Base-by-base conservation (phyloP, 805 yeast genomes). In the Candida boleticola region DNA sequence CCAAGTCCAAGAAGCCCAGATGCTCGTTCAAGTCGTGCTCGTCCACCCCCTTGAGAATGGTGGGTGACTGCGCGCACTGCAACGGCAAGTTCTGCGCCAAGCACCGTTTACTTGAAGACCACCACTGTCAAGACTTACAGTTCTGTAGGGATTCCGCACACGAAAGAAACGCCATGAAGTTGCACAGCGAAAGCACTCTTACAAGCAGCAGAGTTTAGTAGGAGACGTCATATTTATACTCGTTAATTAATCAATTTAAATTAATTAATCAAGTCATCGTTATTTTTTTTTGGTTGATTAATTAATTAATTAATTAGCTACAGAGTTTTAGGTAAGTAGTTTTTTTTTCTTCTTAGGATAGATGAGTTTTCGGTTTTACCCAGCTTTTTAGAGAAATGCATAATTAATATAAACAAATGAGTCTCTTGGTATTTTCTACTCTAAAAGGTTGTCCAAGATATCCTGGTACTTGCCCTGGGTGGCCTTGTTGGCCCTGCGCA, bases 11-110 rank as follows among this genome's bases (percentile, higher is more conserved):
- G 56, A 74, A 75, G 55, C 56, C 57, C 46, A 66, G 61, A 46
- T 78, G 83, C 61, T 66, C 82, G 18, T 80, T 79, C 60, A 63
- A 62, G 25, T 55, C 68, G 22, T 89, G 96, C 64, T 69, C 75
- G 17, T 73, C 83, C n/a, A 68, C 78, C 10, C 87, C 90, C 0
- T 65, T 77, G 37, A 66, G 81, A 51, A 73, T 78, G 71, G 82
- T 87, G 34, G 97, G 97, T 37, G 89, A 83, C 60, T 89, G 97
- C 62, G 76, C 81, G 41, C 85, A 82, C 58, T 89, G 97, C 62
- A 78, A 79, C 37, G 95, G 95, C 35, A 84, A 83, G 55, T 89
- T 80, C 62, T 89, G 97, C 63, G 83, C 92, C 25, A 84, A 85
- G 55, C 97, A 89, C 66, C 76, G 97, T 43, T 71, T 89, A 42